Conservation (phyloP, 257 asterid genomes). For the Gentiana macrophylla region DNA sequence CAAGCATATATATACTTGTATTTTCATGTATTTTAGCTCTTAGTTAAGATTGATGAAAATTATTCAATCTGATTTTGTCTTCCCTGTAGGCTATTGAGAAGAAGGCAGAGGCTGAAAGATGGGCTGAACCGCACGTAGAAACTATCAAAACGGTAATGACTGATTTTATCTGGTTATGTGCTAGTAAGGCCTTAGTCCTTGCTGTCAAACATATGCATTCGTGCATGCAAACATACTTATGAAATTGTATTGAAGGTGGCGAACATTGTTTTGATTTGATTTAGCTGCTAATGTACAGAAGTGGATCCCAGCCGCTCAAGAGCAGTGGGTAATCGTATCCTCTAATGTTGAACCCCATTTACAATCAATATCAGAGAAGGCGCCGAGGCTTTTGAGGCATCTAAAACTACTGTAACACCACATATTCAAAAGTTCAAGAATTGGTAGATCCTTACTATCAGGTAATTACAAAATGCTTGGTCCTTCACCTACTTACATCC, state of each 20-base stretch:
- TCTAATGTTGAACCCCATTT: constrained; percentile 60
- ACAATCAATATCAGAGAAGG: constrained; percentile 42
- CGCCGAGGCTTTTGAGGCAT: constrained; percentile 51
- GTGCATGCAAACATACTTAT: not conserved
- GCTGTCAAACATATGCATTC: not conserved
- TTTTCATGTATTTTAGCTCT: not conserved
- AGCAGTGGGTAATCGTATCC: constrained; percentile 58
- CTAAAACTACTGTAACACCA: constrained; percentile 51
- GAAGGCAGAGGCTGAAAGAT: constrained; percentile 61
- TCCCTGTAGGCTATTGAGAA: constrained; percentile 56
- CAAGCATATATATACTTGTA: not conserved
- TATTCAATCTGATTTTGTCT: constrained; percentile 1
- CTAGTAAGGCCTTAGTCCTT: too few species aligned
- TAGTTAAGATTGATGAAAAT: not conserved
- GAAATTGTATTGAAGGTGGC: not conserved
- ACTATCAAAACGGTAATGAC: constrained; percentile 67
- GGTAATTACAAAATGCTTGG: constrained; percentile 24
- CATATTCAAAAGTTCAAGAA: constrained; percentile 60
- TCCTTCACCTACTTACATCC: constrained; percentile 2
- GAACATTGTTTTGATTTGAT: not conserved
- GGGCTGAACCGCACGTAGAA: constrained; percentile 88
- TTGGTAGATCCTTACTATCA: constrained; percentile 63
- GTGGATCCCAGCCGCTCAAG: constrained; percentile 66
- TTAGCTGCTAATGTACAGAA: constrained; percentile 41
- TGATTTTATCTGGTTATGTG: not conserved